Base-by-base conservation (phyloP, 805 yeast genomes). In the Yarrowia keelungensis region DNA sequence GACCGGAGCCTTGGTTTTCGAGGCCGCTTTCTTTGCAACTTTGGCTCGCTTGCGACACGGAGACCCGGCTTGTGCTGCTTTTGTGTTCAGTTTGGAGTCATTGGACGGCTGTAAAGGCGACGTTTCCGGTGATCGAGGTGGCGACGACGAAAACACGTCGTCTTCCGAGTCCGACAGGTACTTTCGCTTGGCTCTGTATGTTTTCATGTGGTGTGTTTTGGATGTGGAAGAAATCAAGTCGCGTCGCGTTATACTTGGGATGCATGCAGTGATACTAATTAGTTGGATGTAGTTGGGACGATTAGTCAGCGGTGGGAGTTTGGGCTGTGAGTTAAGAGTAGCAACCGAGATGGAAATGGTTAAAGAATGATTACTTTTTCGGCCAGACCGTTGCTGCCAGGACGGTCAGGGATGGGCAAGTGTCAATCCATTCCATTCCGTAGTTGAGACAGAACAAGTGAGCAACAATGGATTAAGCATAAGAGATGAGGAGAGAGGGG, bases 151-250 rank as follows among this genome's bases (percentile, higher is more conserved):
- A 19, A 47, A 47, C 38, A 47, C 56, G 26, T 62, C 67, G 41
- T 47, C 54, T 22, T 62, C 67, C 36, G 67, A 62, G 46, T 62
- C 67, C 10, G 67, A 62, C 43, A 49, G 67, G 56, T 62, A 62
- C 22, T 39, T 39, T 38, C 67, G 38, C n/a, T 62, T 62, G 4
- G 56, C n/a, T 8, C 46, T 36, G 47, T 38, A 62, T 16, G 54
- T 62, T 26, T 39, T 62, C 67, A 62, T 62, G 56, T 14, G 51
- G n/a, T 35, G 51, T 11, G 19, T 15, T 15, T 16, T 8, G 12
- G 32, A 16, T 38, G 45, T 19, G 16, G 5, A 26, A 15, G 14
- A 53, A 36, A 35, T 5, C 43, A 53, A 22, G 62, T 56, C 62
- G 62, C 62, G 62, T 56, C 62, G 62, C 62, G 62, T 51, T 16